phyloP scores from a whole-genome alignment of 345 rosid genomes.

The Turritis glabra region DNA sequence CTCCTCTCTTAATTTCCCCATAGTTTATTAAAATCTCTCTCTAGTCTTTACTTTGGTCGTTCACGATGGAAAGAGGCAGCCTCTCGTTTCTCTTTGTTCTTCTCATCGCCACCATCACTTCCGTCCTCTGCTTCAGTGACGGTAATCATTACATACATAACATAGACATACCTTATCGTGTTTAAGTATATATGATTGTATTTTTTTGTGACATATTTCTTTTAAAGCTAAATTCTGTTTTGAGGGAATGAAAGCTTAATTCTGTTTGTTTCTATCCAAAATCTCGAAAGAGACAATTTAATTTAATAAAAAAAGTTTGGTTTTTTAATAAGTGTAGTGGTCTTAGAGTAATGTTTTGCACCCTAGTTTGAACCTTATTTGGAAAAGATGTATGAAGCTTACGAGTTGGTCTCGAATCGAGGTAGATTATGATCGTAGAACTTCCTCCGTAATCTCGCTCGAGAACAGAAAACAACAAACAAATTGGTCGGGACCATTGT shows the following conservation, averaged over 20 bases:
- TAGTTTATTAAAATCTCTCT: neutral
- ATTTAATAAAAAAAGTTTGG: neutral
- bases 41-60: neutral
- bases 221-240: neutral
- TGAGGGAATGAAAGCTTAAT: neutral
- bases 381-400: neutral
- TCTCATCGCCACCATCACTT: constrained; percentile 36
- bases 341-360: neutral
- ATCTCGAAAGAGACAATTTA: neutral
- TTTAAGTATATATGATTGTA: neutral
- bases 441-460: neutral
- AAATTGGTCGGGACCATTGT: constrained; percentile 13
- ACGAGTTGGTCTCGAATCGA: neutral
- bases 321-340: neutral
- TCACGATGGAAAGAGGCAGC: constrained; percentile 31
- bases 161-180: neutral
- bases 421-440: neutral
- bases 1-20: constrained; percentile 9
- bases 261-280: neutral
- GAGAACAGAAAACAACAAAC: neutral
- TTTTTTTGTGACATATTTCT: neutral
- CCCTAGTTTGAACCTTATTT: neutral
- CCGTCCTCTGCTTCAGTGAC: constrained; percentile 34
- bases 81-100: constrained; percentile 24
- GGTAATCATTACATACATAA: constrained; percentile 19